Percentiles rank a stretch among this genome's conserved stretches.
These are phyloP conservation scores for Thamnidium elegans DNA, from an alignment of 192 early-diverging fungal species.

Conservation along the genomic window DNA sequence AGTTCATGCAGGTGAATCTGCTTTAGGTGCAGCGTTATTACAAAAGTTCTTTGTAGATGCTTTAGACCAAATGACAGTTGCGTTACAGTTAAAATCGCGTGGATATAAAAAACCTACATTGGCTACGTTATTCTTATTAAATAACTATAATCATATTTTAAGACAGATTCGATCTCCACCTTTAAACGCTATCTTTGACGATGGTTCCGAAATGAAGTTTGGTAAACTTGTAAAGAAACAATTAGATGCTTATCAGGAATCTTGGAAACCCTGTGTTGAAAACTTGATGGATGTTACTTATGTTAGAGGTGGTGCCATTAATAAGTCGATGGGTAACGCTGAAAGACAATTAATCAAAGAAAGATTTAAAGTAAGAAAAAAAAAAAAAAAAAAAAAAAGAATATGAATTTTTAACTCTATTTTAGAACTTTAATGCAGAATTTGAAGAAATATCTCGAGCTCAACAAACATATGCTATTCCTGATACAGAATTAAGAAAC, in stretches of 20 bases:
- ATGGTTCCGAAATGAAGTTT: conserved; percentile 45
- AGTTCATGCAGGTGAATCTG: conserved; percentile 1
- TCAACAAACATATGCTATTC: conserved; percentile 74
- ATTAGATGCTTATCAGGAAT: conserved; percentile 51
- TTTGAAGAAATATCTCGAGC: conserved; percentile 71
- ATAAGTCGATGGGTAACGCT: conserved; percentile 57
- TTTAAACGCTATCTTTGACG: conserved; percentile 47
- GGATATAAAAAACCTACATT: conserved; percentile 70
- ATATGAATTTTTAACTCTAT: background rate
- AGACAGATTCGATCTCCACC: conserved; percentile 59
- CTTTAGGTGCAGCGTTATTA: conserved; percentile 22
- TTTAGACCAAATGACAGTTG: conserved; percentile 54
- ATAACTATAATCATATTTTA: conserved; percentile 77
- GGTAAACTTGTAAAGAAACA: conserved; percentile 55
- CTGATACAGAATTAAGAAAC: conserved; percentile 71
- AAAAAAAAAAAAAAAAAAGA: background rate
- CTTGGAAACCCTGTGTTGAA: conserved; percentile 76
- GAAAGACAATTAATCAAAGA: conserved; percentile 78
- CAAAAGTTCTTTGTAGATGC: conserved; percentile 45
- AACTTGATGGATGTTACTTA: conserved; percentile 71
- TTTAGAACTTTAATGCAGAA: conserved; percentile 76
- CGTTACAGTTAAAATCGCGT: conserved; percentile 65
- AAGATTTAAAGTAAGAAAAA: conserved; percentile 68
- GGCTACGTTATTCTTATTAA: conserved; percentile 69
- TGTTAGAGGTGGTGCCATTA: conserved; percentile 60